Evolutionary conservation across 352 stramenopile species (phyloP).

Genomic region (Blastocystis sp.): DNA sequence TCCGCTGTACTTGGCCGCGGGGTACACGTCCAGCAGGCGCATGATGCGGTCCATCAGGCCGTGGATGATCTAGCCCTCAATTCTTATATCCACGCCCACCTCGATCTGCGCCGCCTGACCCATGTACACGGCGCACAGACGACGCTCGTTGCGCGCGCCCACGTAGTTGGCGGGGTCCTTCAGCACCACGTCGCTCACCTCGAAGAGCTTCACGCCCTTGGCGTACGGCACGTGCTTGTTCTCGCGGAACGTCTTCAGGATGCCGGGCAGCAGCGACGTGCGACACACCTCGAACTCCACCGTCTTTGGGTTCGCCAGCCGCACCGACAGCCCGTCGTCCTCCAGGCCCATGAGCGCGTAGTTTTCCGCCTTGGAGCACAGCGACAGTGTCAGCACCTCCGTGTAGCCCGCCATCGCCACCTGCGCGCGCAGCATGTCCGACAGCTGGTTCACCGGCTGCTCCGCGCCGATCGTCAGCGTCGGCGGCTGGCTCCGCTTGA

Average conservation of each 20-base stretch:
- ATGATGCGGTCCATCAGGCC: constrained; percentile 97
- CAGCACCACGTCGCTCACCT: constrained; percentile 97
- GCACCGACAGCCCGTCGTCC: constrained; percentile 83
- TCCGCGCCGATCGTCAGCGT: constrained; percentile 90
- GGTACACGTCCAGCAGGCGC: constrained; percentile 88
- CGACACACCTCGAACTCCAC: constrained; percentile 98
- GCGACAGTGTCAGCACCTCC: constrained; percentile 92
- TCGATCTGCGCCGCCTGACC: constrained; percentile 95
- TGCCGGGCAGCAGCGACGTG: constrained; percentile 92
- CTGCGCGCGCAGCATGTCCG: constrained; percentile 93
- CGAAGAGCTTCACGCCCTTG: constrained; percentile 95
- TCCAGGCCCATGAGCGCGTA: constrained; percentile 87
- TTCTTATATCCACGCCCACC: constrained; percentile 70
- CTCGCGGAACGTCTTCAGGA: constrained; percentile 97
- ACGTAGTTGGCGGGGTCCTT: constrained; percentile 84
- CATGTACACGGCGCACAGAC: constrained; percentile 91
- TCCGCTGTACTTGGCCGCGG: constrained; percentile 75
- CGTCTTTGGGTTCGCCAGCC: constrained; percentile 94
- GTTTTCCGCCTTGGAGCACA: constrained; percentile 95
- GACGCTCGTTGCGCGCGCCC: constrained; percentile 89
- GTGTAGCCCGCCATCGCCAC: constrained; percentile 94
- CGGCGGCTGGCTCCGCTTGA: constrained; percentile 87
- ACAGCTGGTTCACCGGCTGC: constrained; percentile 94
- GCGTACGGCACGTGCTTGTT: constrained; percentile 91
- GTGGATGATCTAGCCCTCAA: constrained; percentile 83